Percentiles rank a stretch among this genome's conserved stretches.
Evolutionary conservation across 2,329 filamentous ascomycete species (phyloP).

Genomic region (Allantophomopsis lycopodina): DNA sequence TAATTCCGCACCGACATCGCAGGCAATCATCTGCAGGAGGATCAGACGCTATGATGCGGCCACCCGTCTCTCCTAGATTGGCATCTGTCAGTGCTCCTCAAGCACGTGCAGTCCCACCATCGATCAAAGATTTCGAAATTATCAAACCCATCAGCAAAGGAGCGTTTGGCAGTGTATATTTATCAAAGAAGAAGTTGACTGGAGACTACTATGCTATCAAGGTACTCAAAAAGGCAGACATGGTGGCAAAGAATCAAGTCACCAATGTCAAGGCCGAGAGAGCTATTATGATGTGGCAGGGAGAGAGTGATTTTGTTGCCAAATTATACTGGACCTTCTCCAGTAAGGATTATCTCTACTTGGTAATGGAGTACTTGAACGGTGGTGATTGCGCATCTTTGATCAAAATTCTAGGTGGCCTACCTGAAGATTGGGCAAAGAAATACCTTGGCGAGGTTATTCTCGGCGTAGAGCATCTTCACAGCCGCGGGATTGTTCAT

Average conservation of each 20-base stretch:
- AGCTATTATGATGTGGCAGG: conserved; percentile 99
- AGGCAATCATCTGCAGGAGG: conserved; percentile 85
- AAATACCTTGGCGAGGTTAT: conserved; percentile 96
- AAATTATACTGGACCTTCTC: conserved; percentile 99
- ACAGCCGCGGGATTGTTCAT: conserved; percentile 89
- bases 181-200: conserved; percentile 97
- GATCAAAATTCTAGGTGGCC: conserved; percentile 82
- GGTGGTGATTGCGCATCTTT: conserved; percentile 93
- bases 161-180: conserved; percentile 92
- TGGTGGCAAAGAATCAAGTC: conserved; percentile 99
- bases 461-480: conserved; percentile 90
- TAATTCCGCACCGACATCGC: conserved; percentile 58
- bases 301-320: conserved; percentile 95
- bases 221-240: conserved; percentile 97
- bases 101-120: conserved; percentile 78
- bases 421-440: conserved; percentile 95
- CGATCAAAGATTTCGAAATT: conserved; percentile 98
- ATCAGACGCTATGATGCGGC: conserved; percentile 46
- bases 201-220: conserved; percentile 99
- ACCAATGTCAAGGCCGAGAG: conserved; percentile 98
- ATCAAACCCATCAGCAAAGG: conserved; percentile 99
- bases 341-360: conserved; percentile 95
- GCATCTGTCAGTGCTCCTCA: conserved; percentile 66
- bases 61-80: conserved; percentile 72
- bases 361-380: conserved; percentile 99